A percentile compares a stretch with the other conserved stretches of the same genome.
These are phyloP conservation scores for Bidens hawaiensis DNA, from an alignment of 140 eudicot genomes.

Conservation along the genomic window DNA sequence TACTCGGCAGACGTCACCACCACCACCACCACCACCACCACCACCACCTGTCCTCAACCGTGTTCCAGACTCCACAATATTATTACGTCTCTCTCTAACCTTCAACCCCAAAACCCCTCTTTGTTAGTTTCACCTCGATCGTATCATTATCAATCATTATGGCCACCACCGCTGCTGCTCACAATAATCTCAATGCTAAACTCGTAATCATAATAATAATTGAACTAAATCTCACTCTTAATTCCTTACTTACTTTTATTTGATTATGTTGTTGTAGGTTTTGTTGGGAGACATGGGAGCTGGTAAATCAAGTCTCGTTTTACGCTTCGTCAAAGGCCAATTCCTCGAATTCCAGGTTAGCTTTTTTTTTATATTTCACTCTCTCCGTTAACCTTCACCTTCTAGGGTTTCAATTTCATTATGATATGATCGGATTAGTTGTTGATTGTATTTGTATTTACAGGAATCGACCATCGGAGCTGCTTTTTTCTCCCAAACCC, in stretches of 20 bases:
- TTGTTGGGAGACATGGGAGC: slow-evolving; percentile 99
- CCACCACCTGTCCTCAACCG: too few species aligned
- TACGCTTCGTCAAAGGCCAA: slow-evolving; percentile 98
- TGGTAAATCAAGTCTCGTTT: slow-evolving; percentile 94
- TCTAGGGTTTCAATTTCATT: slow-evolving; percentile 15
- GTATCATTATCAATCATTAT: slow-evolving; percentile 42
- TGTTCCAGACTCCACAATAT: background rate
- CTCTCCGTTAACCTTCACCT: slow-evolving; percentile 10
- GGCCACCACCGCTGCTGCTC: slow-evolving; percentile 72
- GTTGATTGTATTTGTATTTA: slow-evolving; percentile 10
- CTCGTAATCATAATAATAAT: slow-evolving; percentile 39
- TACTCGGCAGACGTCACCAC: too few species aligned
- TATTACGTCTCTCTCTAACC: background rate
- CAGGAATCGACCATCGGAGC: slow-evolving; percentile 99
- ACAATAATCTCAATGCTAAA: slow-evolving; percentile 89
- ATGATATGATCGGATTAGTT: background rate
- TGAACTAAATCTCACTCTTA: background rate
- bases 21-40: too few species aligned
- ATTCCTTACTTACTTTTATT: background rate
- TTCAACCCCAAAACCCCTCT: slow-evolving; percentile 7
- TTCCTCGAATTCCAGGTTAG: slow-evolving; percentile 94
- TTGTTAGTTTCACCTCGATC: slow-evolving; percentile 23
- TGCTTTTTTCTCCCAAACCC: slow-evolving; percentile 91
- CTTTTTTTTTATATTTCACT: background rate
- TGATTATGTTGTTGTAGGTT: slow-evolving; percentile 53